Base-by-base conservation (phyloP, 1,284 basidiomycete species). In the Crucibulum cyathiforme region DNA sequence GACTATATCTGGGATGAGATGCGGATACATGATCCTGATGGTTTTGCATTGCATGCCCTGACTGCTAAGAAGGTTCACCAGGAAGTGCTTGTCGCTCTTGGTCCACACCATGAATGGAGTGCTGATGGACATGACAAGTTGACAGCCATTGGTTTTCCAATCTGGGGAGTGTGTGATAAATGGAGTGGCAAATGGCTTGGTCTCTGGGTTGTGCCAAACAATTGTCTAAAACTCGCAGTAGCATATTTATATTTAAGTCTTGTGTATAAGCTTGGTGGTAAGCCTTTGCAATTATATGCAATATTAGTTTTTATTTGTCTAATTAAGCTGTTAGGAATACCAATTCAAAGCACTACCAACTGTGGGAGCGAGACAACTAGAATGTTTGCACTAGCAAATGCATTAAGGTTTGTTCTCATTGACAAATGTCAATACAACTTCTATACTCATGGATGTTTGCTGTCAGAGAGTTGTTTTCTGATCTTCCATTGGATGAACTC, bases 51-150 rank as follows among this genome's bases (percentile, higher is more conserved):
- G 0, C 63, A 70, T 8, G 73, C 70, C n/a, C 77, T 75, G 0
- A 66, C 57, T 4, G 61, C 66, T 0, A 78, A 76, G 57, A 72
- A 70, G 24, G 62, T 74, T 13, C 41, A 52, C 31, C 62, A 67
- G 0, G 45, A 19, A 1, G 31, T 56, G 3, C 58, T 73, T 2
- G 60, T 67, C 10, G 41, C 63, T 6, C 52, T 77, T 35, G 77
- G 77, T 2, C 65, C 67, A 5, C 61, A 78, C 58, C 63, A 74
- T 36, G 67, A 72, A 36, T 80, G 79, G 76, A 64, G 67, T 19
- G 71, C 60, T 1, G 76, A 80, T 68, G 77, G 78, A 0, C 76
- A 79, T 56, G 73, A 80, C 50, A 80, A 80, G 61, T 61, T 80
- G 0, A 58, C 56, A 3, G 61, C 45, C 8, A 74, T 77, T 36